These are phyloP conservation scores for Dictyostelium intermedium DNA, from an alignment of 78 protist genomes.

Conservation along the genomic window DNA sequence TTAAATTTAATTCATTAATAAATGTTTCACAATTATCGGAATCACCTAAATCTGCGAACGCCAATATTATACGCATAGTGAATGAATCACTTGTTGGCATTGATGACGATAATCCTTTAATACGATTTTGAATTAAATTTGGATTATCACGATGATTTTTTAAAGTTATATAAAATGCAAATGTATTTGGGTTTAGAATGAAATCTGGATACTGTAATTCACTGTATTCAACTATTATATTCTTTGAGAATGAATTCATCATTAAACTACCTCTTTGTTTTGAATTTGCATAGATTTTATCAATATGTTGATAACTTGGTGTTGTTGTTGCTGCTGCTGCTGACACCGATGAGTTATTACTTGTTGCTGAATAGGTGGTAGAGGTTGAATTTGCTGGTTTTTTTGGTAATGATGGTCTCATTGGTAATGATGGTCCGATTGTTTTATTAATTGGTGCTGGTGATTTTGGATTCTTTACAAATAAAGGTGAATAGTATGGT, in stretches of 20 bases:
- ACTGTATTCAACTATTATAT: neutral
- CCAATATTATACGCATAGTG: slow-evolving; percentile 8
- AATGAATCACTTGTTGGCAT: neutral
- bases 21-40: slow-evolving; percentile 42
- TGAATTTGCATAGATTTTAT: slow-evolving; percentile 8
- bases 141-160: slow-evolving; percentile 44
- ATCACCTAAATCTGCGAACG: neutral
- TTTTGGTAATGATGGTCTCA: neutral
- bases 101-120: neutral
- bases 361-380: neutral
- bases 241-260: neutral
- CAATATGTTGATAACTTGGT: neutral
- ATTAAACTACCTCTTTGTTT: slow-evolving; percentile 30
- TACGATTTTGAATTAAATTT: neutral
- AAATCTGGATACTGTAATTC: slow-evolving; percentile 11
- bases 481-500: neutral
- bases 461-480: slow-evolving; percentile 10
- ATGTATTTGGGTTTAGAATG: neutral
- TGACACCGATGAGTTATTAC: neutral
- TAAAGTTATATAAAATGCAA: neutral
- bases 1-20: slow-evolving; percentile 18
- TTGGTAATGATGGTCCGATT: neutral
- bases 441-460: neutral
- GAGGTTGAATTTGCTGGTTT: neutral
- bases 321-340: neutral